These are phyloP conservation scores for Neurospora tetrasperma DNA, from an alignment of 495 filamentous ascomycete species.

Conservation along the genomic window DNA sequence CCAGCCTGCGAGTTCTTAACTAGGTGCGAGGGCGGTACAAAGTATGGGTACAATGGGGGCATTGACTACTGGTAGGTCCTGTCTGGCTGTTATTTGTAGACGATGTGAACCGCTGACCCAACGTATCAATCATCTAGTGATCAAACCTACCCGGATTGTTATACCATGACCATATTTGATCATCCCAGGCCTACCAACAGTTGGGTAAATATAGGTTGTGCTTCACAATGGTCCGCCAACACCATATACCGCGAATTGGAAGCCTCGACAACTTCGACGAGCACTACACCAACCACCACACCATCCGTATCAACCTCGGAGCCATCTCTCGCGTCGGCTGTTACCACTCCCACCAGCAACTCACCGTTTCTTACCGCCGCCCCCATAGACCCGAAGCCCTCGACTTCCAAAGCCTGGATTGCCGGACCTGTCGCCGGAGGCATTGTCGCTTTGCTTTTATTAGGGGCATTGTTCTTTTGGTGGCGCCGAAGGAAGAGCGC, in stretches of 20 bases:
- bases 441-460: neutral
- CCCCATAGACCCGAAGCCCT: neutral
- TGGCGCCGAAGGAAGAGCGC: neutral
- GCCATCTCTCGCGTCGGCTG: neutral
- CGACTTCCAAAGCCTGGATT: neutral
- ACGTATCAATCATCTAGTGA: no score
- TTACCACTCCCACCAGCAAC: neutral
- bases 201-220: rapidly evolving
- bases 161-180: neutral
- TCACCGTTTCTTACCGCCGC: neutral
- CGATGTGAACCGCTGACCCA: no score
- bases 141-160: neutral
- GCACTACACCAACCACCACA: neutral
- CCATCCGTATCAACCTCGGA: neutral
- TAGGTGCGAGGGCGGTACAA: neutral
- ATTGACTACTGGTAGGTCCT: neutral
- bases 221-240: rapidly evolving
- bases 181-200: no score
- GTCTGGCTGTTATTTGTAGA: no score
- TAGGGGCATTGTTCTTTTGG: neutral
- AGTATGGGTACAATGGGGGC: rapidly evolving
- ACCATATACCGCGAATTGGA: neutral
- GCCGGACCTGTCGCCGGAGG: neutral
- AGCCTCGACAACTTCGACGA: neutral
- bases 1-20: neutral